Conservation (phyloP, 1,139 yeast genomes). For the Geotrichum siamense region DNA sequence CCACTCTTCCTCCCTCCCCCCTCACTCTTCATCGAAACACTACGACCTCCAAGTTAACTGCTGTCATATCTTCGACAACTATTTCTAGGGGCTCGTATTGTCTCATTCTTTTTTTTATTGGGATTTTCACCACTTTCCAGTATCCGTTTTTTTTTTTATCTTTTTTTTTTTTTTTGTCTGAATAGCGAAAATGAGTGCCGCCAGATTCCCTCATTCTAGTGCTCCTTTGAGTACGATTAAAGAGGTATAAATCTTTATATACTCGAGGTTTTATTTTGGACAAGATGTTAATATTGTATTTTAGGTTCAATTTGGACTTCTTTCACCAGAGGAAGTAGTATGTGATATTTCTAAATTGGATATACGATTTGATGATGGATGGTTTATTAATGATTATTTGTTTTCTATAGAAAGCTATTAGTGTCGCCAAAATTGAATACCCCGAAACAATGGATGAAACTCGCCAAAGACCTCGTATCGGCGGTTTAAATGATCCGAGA, state of each 20-base stretch:
- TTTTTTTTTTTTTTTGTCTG: not conserved
- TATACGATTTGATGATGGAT: not conserved
- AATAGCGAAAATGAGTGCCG: slow-evolving; percentile 36
- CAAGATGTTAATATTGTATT: slow-evolving; percentile 12
- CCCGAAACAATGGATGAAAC: slow-evolving; percentile 99
- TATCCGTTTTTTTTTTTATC: slow-evolving; percentile 1
- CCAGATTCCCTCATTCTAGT: slow-evolving; percentile 82
- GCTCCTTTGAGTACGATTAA: slow-evolving; percentile 95
- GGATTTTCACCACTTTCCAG: too few species aligned
- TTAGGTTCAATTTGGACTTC: slow-evolving; percentile 91
- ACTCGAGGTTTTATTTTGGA: not conserved
- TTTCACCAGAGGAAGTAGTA: slow-evolving; percentile 92
- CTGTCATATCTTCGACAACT: slow-evolving; percentile 7
- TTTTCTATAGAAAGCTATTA: slow-evolving; percentile 60
- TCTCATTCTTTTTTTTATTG: slow-evolving; percentile 1
- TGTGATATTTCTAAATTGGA: slow-evolving; percentile 22
- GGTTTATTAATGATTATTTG: too few species aligned
- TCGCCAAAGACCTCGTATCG: slow-evolving; percentile 88
- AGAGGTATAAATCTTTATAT: slow-evolving; percentile 51
- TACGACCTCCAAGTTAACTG: slow-evolving; percentile 15
- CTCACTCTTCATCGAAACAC: slow-evolving; percentile 7
- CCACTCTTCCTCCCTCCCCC: slow-evolving; percentile 3
- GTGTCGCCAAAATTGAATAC: slow-evolving; percentile 94
- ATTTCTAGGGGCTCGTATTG: slow-evolving; percentile 9
- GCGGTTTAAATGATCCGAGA: slow-evolving; percentile 95